These are phyloP conservation scores for Stachybotrys chartarum DNA, from an alignment of 2,329 filamentous ascomycete species.

Conservation along the genomic window DNA sequence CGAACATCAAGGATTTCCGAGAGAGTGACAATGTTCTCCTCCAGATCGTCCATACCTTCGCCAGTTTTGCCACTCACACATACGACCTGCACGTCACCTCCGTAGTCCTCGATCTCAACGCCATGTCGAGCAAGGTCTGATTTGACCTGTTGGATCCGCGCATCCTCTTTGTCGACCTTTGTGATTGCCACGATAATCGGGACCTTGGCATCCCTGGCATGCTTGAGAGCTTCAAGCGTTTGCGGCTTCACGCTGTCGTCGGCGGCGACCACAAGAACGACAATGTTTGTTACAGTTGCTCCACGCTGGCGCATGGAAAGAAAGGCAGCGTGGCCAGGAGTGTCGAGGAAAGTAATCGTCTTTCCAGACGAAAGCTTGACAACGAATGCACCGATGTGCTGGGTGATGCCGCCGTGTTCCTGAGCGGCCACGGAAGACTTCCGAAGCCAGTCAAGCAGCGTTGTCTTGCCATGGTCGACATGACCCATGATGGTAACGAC, in stretches of 20 bases:
- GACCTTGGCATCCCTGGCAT: constrained; percentile 78
- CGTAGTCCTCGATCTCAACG: constrained; percentile 89
- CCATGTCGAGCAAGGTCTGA: constrained; percentile 75
- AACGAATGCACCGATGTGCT: constrained; percentile 96
- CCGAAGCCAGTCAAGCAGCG: constrained; percentile 84
- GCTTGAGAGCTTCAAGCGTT: constrained; percentile 91
- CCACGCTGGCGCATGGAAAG: constrained; percentile 92
- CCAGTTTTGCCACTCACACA: constrained; percentile 91
- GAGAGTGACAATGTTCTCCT: constrained; percentile 81
- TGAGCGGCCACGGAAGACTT: constrained; percentile 86
- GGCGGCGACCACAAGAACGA: constrained; percentile 89
- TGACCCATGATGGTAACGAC: constrained; percentile 99
- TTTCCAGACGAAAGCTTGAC: constrained; percentile 82
- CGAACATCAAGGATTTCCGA: constrained; percentile 88
- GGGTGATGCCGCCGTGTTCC: constrained; percentile 95
- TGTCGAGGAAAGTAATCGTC: constrained; percentile 93
- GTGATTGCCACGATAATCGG: constrained; percentile 98
- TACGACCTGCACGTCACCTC: constrained; percentile 89
- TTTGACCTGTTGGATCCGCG: constrained; percentile 78
- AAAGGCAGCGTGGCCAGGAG: constrained; percentile 92
- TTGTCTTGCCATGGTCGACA: constrained; percentile 97
- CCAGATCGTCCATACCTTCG: constrained; percentile 80
- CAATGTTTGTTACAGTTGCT: constrained; percentile 93
- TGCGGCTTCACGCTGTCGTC: constrained; percentile 98
- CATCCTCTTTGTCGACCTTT: constrained; percentile 87